Evolutionary conservation across 148 eudicot species (phyloP).

Genomic region (Heliamphora exappendiculata): DNA sequence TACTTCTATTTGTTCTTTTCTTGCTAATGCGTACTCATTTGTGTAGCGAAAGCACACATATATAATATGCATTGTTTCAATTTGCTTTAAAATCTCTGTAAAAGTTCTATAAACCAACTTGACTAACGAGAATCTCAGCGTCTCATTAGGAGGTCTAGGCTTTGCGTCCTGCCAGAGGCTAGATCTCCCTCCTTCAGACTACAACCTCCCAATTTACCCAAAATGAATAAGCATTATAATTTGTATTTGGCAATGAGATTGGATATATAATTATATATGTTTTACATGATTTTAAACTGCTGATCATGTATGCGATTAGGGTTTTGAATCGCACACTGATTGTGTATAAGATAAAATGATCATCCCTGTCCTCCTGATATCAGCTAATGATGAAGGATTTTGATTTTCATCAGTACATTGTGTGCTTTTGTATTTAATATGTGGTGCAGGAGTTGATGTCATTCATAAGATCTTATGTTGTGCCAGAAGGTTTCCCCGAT

Average conservation of each 20-base stretch:
- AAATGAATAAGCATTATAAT: not conserved
- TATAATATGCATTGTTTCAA: too few species aligned
- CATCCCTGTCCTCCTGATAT: not conserved
- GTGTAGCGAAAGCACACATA: too few species aligned
- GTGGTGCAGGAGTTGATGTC: slow-evolving; percentile 61
- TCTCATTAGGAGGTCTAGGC: too few species aligned
- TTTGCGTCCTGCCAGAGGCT: too few species aligned
- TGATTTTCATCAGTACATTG: not conserved
- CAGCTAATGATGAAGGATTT: not conserved
- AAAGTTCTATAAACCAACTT: too few species aligned
- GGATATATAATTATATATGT: not conserved
- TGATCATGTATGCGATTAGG: not conserved
- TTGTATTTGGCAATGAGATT: not conserved
- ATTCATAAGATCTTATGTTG: slow-evolving; percentile 89
- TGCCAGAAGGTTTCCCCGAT: slow-evolving; percentile 97
- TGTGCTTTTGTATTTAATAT: slow-evolving; percentile 6
- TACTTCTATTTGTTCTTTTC: not conserved
- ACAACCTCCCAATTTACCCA: too few species aligned
- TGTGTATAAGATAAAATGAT: not conserved
- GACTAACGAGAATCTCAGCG: too few species aligned
- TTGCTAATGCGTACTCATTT: too few species aligned
- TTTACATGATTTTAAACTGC: not conserved
- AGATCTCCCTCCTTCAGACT: too few species aligned
- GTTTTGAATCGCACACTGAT: not conserved
- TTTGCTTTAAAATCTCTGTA: too few species aligned